Evolutionary conservation across 2,329 filamentous ascomycete species (phyloP), one percentile per base, ranked within the genome.

Genomic region (Chalaropsis thielavioides): DNA sequence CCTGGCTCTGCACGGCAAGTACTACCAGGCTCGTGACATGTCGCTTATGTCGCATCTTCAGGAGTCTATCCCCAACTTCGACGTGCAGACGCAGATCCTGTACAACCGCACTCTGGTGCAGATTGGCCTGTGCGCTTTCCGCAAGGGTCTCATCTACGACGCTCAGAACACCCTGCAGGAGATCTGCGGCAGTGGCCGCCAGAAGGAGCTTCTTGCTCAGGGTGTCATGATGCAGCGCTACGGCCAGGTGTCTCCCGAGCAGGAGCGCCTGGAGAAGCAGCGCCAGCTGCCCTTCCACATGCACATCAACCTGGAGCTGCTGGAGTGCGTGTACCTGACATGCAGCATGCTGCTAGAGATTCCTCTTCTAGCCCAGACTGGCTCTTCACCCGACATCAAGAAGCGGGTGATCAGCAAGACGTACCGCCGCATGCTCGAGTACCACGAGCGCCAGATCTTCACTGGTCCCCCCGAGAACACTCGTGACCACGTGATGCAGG

Each of bases 261-360:
- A 99, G 77, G 94, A 99, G 80, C 89, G 92, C 70, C 83, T 97
- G 46, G 94, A 99, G 80, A 90, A 94, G 75, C 92, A 97, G 79
- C 87, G 94, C 72, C 94, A 99, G 79, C 83, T 99, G 70, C 94
- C 94, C 44, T 99, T 99, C 86, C 94, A 99, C 81, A 96, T 99
- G 91, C 94, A 99, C 83, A 99, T 99, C 81, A 99, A 99, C 81
- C 83, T 99, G 63, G 94, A 99, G 76, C 84, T 99, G 64, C 84
- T 99, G 46, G 94, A 99, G 80, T 97, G 94, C 73, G 92, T 97
- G 68, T 99, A 99, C 79, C 83, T 99, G 67, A 97, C 94, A 62
- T 97, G 92, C 81, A 96, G 91, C 78, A 99, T 99, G 94, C 88
- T 99, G 69, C 84, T 99, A 66, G 94, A 99, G 79, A 97, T 99